Percentiles rank a stretch among this genome's conserved stretches.
These are phyloP conservation scores for Porogramme epimiltina DNA, from an alignment of 1,284 basidiomycete species.

Conservation along the genomic window DNA sequence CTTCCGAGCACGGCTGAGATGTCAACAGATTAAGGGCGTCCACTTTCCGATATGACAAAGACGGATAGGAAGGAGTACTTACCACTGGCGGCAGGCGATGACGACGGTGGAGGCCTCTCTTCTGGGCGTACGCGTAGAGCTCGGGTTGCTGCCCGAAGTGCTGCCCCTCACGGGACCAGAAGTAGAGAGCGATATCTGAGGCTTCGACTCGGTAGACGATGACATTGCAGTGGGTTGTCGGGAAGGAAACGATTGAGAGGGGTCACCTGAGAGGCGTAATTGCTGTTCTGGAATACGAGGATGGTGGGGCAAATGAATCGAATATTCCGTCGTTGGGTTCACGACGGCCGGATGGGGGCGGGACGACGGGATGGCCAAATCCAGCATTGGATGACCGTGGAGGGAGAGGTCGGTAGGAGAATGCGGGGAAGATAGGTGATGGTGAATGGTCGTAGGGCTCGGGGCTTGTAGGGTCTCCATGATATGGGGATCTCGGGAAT, in stretches of 20 bases:
- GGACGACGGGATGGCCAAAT: slow-evolving; percentile 25
- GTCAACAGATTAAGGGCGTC: slow-evolving; percentile 33
- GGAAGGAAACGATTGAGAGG: slow-evolving; percentile 23
- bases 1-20: slow-evolving; percentile 70
- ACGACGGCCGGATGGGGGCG: slow-evolving; percentile 27
- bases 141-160: slow-evolving; percentile 27
- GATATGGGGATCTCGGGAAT: slow-evolving; percentile 32
- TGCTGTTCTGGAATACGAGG: slow-evolving; percentile 29
- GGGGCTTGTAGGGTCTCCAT: slow-evolving; percentile 33
- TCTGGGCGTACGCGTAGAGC: slow-evolving; percentile 39
- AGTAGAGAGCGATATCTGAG: slow-evolving; percentile 25
- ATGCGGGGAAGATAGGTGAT: slow-evolving; percentile 25
- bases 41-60: slow-evolving; percentile 6
- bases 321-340: slow-evolving; percentile 29
- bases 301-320: slow-evolving; percentile 32
- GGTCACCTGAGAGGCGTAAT: slow-evolving; percentile 26
- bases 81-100: slow-evolving; percentile 47
- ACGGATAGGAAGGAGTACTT: slow-evolving; percentile 16
- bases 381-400: slow-evolving; percentile 30
- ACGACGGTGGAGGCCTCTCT: slow-evolving; percentile 68
- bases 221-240: slow-evolving; percentile 26
- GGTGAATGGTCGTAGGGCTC: slow-evolving; percentile 28
- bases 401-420: slow-evolving; percentile 24
- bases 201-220: slow-evolving; percentile 25
- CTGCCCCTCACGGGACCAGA: slow-evolving; percentile 17